Evolutionary conservation across 2,329 filamentous ascomycete species (phyloP).

Genomic region (Emergomyces africanus): DNA sequence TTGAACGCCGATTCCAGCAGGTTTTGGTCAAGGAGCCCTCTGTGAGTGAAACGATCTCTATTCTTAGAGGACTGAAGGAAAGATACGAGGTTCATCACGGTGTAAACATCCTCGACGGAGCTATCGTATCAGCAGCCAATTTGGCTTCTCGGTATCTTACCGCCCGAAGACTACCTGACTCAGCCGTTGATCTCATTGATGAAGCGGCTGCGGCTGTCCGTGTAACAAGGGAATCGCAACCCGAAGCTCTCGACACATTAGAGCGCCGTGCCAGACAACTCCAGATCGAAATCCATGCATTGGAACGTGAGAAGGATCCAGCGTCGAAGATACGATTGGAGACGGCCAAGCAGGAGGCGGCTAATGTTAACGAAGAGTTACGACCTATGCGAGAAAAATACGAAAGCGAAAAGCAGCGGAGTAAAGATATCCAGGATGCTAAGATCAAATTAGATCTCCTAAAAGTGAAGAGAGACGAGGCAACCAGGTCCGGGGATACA

Average conservation of each 20-base stretch:
- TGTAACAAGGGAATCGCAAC: constrained; percentile 90
- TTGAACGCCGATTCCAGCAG: constrained; percentile 97
- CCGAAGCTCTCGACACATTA: constrained; percentile 87
- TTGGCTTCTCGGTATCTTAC: constrained; percentile 91
- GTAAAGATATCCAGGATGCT: constrained; percentile 82
- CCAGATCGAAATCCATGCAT: constrained; percentile 92
- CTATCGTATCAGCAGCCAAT: constrained; percentile 81
- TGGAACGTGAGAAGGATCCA: constrained; percentile 88
- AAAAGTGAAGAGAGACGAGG: constrained; percentile 84
- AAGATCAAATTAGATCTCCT: constrained; percentile 91
- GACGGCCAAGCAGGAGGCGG: constrained; percentile 76
- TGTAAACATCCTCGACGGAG: constrained; percentile 89
- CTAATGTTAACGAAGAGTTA: constrained; percentile 88
- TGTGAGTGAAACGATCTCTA: constrained; percentile 84
- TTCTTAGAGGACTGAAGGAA: constrained; percentile 95
- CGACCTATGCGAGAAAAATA: constrained; percentile 90
- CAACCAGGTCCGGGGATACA: constrained; percentile 75
- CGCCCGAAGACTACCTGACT: constrained; percentile 79
- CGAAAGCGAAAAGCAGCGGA: constrained; percentile 79
- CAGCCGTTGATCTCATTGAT: constrained; percentile 90
- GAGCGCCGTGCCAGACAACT: constrained; percentile 83
- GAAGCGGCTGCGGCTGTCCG: constrained; percentile 94
- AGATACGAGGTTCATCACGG: constrained; percentile 97
- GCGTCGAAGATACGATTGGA: constrained; percentile 73
- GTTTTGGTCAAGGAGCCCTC: constrained; percentile 91